Percentiles rank a stretch among this genome's conserved stretches.
phyloP scores from a whole-genome alignment of 2,329 filamentous ascomycete genomes.

The Apiospora malaysiana region DNA sequence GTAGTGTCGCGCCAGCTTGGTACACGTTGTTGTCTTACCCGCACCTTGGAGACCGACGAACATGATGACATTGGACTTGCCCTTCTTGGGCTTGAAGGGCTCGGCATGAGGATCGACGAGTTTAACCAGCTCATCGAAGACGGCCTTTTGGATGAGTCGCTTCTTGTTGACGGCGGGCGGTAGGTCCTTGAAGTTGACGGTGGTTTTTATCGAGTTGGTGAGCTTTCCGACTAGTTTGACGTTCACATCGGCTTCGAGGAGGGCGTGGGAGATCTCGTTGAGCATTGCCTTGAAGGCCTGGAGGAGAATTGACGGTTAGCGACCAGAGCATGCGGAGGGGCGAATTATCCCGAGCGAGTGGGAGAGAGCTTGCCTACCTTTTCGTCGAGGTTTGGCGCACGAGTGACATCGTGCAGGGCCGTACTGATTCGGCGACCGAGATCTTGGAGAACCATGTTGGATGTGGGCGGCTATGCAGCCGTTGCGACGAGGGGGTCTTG shows the following conservation, averaged over 20 bases:
- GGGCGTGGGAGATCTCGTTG: constrained; percentile 95
- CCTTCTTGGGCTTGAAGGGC: constrained; percentile 96
- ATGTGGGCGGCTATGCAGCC: constrained; percentile 18
- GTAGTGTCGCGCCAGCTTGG: constrained; percentile 94
- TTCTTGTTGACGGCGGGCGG: constrained; percentile 96
- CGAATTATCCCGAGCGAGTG: constrained; percentile 21
- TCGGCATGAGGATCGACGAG: constrained; percentile 96
- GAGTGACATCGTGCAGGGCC: constrained; percentile 90
- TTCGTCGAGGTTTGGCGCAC: constrained; percentile 92
- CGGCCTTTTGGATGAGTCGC: constrained; percentile 94
- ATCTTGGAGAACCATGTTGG: constrained; percentile 95
- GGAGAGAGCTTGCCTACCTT: constrained; percentile 64
- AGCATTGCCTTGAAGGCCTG: constrained; percentile 97
- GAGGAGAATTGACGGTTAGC: constrained; percentile 42
- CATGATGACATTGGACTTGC: constrained; percentile 97
- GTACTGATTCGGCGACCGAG: constrained; percentile 97
- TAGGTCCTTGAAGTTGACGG: constrained; percentile 94
- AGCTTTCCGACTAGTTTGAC: constrained; percentile 90
- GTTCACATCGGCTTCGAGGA: constrained; percentile 97
- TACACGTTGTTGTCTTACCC: constrained; percentile 98
- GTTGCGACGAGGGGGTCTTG: neutral
- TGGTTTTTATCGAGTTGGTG: constrained; percentile 87
- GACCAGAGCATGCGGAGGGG: constrained; percentile 21
- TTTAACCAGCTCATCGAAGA: constrained; percentile 95
- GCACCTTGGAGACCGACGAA: constrained; percentile 98